Evolutionary conservation across 768 basidiomycete species (phyloP), one percentile per base, ranked within the genome.

Genomic region (Sporobolomyces phaffii): DNA sequence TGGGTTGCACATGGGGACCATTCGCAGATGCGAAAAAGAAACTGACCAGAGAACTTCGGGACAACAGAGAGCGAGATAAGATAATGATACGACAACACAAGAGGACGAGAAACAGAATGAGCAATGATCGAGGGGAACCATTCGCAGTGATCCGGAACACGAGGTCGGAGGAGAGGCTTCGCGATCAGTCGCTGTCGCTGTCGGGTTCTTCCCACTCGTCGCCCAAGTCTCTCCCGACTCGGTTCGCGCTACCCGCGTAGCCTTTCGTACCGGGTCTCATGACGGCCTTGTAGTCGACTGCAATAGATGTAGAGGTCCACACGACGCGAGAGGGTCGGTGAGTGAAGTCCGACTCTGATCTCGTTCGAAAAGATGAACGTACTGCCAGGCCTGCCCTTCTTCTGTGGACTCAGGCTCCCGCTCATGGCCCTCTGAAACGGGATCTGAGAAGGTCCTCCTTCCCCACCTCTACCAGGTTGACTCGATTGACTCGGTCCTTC

Each of bases 171-270:
- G 38, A 38, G 17, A 38, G 38, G 38, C 38, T 11, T 53, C n/a
- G n/a, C n/a, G n/a, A n/a, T n/a, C 34, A 36, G 20, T 53, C 52
- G 11, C 34, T 36, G 34, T 56, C 54, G 24, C 54, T 56, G 6
- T 56, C 54, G 4, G 54, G 54, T 15, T 56, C 54, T 41, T 56
- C 54, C 54, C 54, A 56, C 20, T 56, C 40, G 28, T 56, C 54
- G n/a, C 43, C 54, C 38, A 56, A 40, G 40, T 56, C 43, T 18
- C 54, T 56, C 40, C 54, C 54, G 17, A 43, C 54, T 56, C 54
- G 54, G 43, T 43, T 56, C 38, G 54, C 7, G 38, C 54, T 56
- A 28, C 54, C 54, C 14, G 54, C 54, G 40, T 56, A 56, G n/a
- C 54, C 54, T 31, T 56, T 56, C 40, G 38, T 40, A 26, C 54